Conservation (phyloP, 441 rosid genomes). For the Croton setiger region DNA sequence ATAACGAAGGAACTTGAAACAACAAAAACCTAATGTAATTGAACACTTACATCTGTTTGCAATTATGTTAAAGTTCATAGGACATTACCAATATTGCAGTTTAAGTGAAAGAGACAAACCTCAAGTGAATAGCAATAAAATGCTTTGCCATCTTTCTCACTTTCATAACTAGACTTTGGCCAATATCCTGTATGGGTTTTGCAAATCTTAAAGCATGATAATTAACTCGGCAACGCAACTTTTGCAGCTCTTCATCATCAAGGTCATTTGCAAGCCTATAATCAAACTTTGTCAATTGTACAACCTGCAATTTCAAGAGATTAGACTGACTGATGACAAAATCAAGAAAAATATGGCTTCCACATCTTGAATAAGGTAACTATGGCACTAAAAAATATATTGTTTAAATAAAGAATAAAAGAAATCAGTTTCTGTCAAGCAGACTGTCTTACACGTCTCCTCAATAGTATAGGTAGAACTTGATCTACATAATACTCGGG, state of each 20-base stretch:
- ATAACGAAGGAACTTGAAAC: background rate
- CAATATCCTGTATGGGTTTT: constrained; percentile 74
- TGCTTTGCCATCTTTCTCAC: constrained; percentile 77
- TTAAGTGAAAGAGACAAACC: constrained; percentile 38
- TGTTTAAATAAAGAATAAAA: background rate
- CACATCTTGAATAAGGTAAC: background rate
- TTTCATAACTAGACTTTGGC: constrained; percentile 67
- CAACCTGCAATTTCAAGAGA: constrained; percentile 58
- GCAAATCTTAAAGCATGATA: constrained; percentile 89
- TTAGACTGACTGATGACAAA: background rate
- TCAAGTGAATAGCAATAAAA: constrained; percentile 84
- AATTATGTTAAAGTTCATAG: constrained; percentile 3
- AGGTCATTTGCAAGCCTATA: constrained; percentile 88
- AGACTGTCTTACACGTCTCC: constrained; percentile 63
- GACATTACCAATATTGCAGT: background rate
- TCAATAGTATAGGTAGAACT: constrained; percentile 77
- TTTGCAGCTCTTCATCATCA: constrained; percentile 86
- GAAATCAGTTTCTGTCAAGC: background rate
- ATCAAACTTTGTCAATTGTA: constrained; percentile 96
- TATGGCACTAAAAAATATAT: background rate
- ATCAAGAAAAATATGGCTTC: background rate
- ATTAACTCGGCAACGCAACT: constrained; percentile 89
- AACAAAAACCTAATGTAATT: background rate
- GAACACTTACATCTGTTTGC: background rate
- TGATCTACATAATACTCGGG: constrained; percentile 95